Conservation (phyloP, 2,329 filamentous ascomycete genomes). For the Epichloe elymi region DNA sequence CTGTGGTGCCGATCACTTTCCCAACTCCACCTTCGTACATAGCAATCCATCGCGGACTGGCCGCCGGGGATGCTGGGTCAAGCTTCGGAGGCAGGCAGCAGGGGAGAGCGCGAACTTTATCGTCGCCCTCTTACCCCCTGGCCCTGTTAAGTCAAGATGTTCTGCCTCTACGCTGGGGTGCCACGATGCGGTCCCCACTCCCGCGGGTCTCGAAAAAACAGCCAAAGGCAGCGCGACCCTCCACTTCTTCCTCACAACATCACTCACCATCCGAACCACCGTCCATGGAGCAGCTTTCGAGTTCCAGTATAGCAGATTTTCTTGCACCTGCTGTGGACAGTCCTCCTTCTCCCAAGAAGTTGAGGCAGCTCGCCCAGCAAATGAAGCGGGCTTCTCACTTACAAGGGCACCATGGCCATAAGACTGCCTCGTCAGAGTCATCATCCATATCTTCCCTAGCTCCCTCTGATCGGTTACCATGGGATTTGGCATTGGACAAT, state of each 20-base stretch:
- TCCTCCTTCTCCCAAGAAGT: conserved; percentile 45
- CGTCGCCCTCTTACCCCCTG: conserved; percentile 6
- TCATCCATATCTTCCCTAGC: conserved; percentile 37
- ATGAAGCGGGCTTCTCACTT: conserved; percentile 39
- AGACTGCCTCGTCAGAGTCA: conserved; percentile 38
- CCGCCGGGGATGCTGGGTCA: neutral
- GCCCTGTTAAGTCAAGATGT: conserved; percentile 7
- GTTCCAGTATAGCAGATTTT: conserved; percentile 24
- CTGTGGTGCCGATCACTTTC: conserved; percentile 1
- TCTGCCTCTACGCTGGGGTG: conserved; percentile 14
- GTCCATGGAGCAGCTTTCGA: conserved; percentile 11
- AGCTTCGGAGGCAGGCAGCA: conserved; percentile 5
- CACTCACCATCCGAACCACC: conserved; percentile 5
- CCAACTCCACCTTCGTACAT: neutral
- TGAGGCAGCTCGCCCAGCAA: conserved; percentile 45
- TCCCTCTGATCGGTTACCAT: conserved; percentile 28
- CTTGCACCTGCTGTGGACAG: conserved; percentile 47
- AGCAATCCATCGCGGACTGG: conserved; percentile 3
- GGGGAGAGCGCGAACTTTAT: conserved; percentile 5
- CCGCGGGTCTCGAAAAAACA: neutral
- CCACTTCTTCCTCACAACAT: conserved; percentile 3
- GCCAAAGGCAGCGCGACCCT: conserved; percentile 5
- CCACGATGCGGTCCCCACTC: conserved; percentile 9
- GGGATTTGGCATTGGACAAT: conserved; percentile 37
- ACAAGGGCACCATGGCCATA: conserved; percentile 18